phyloP scores from a whole-genome alignment of 2,329 filamentous ascomycete genomes.

The Ophiostoma ips region DNA sequence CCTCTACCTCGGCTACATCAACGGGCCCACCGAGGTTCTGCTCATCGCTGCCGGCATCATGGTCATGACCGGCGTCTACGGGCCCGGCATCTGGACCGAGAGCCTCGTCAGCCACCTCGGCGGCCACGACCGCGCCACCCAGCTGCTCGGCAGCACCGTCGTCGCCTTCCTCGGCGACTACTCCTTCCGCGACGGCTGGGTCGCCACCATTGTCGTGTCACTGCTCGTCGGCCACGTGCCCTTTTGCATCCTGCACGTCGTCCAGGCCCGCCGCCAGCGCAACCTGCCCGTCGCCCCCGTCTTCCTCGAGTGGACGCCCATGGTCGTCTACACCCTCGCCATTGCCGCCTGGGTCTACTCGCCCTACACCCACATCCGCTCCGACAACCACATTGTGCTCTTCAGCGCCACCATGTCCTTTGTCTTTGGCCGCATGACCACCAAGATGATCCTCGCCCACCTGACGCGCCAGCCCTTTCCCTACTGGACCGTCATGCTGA shows the following conservation, averaged over 20 bases:
- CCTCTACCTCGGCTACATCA: slow-evolving; percentile 89
- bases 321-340: slow-evolving; percentile 63
- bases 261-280: slow-evolving; percentile 56
- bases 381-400: slow-evolving; percentile 75
- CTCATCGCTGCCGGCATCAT: slow-evolving; percentile 80
- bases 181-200: slow-evolving; percentile 80
- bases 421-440: slow-evolving; percentile 95
- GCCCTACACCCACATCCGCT: slow-evolving; percentile 68
- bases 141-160: slow-evolving; percentile 31
- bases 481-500: slow-evolving; percentile 87
- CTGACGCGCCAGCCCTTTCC: slow-evolving; percentile 88
- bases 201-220: slow-evolving; percentile 51
- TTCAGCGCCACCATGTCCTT: slow-evolving; percentile 94
- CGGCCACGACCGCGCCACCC: slow-evolving; percentile 20
- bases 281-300: slow-evolving; percentile 66
- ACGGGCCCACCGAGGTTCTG: slow-evolving; percentile 90
- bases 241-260: slow-evolving; percentile 78
- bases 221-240: slow-evolving; percentile 67
- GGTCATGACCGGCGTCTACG: slow-evolving; percentile 74
- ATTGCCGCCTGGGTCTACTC: slow-evolving; percentile 80
- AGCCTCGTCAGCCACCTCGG: slow-evolving; percentile 59
- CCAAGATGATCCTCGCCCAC: slow-evolving; percentile 96
- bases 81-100: slow-evolving; percentile 73
- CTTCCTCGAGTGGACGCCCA: slow-evolving; percentile 88
- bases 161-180: slow-evolving; percentile 51